These are phyloP conservation scores for Naganishia vishniacii DNA, from an alignment of 768 basidiomycete genomes.

Conservation along the genomic window DNA sequence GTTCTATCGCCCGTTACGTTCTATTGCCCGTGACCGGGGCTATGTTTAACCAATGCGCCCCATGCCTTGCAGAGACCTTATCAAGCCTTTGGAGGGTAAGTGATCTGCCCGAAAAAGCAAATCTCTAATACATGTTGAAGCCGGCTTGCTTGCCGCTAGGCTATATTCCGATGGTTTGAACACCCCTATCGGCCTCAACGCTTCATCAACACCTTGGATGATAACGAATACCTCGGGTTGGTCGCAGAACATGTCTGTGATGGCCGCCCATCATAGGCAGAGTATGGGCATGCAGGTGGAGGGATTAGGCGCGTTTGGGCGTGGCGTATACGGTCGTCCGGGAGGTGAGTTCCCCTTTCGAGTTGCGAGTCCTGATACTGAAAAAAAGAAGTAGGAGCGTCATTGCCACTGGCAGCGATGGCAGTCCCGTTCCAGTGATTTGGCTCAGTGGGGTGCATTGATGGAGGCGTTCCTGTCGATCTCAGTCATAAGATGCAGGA, in stretches of 20 bases:
- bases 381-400: not conserved
- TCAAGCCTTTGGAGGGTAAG: conserved; percentile 15
- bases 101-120: not conserved
- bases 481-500: conserved; percentile 25
- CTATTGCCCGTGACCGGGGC: too few species aligned
- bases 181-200: conserved; percentile 7
- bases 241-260: conserved; percentile 4
- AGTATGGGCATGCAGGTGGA: not conserved
- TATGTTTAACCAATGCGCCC: too few species aligned
- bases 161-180: conserved; percentile 15
- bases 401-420: not conserved
- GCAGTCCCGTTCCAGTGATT: not conserved
- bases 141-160: too few species aligned
- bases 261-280: not conserved
- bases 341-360: not conserved
- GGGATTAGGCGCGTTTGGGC: conserved; percentile 7
- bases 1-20: not conserved
- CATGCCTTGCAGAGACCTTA: conserved; percentile 11
- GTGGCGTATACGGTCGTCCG: conserved; percentile 7
- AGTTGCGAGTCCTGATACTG: not conserved
- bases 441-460: not conserved
- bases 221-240: conserved; percentile 4
- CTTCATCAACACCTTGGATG: not conserved
- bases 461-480: conserved; percentile 23
- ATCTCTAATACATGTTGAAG: not conserved